phyloP scores from a whole-genome alignment of 164 flowering plant species.

The Taxillus chinensis region DNA sequence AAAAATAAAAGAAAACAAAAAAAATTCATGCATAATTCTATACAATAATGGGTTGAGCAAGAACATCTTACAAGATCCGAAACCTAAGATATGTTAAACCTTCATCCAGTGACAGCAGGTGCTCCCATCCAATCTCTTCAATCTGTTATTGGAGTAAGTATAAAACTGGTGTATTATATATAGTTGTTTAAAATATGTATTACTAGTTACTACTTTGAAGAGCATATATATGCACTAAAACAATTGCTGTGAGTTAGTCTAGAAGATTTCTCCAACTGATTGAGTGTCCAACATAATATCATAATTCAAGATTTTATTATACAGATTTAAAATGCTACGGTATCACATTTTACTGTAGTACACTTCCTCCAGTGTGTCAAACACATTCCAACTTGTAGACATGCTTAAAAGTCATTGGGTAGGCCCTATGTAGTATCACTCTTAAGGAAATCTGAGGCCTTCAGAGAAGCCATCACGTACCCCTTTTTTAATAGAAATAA shows the following conservation, averaged over 20 bases:
- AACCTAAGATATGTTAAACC: slow-evolving; percentile 47
- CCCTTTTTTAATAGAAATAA: no score
- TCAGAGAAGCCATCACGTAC: no score
- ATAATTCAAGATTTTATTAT: not conserved
- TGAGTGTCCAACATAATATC: not conserved
- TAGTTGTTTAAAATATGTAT: no score
- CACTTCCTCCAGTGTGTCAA: not conserved
- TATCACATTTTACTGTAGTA: not conserved
- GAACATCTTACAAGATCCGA: slow-evolving; percentile 38
- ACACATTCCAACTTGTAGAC: not conserved
- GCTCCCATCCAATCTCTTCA: slow-evolving; percentile 84
- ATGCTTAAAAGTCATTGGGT: not conserved
- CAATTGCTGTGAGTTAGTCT: not conserved
- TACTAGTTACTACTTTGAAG: not conserved
- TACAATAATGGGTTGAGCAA: not conserved
- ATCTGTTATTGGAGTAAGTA: slow-evolving; percentile 25
- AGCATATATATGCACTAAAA: not conserved
- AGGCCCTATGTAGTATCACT: no score
- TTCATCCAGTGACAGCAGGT: slow-evolving; percentile 34
- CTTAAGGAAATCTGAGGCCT: no score
- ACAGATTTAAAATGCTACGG: not conserved
- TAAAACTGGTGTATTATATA: not conserved
- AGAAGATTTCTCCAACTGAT: not conserved
- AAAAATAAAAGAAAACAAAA: not conserved
- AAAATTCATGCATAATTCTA: not conserved